A percentile compares a stretch with the other conserved stretches of the same genome.
Evolutionary conservation across 1,284 basidiomycete species (phyloP).

Genomic region (Leccinum huronense): DNA sequence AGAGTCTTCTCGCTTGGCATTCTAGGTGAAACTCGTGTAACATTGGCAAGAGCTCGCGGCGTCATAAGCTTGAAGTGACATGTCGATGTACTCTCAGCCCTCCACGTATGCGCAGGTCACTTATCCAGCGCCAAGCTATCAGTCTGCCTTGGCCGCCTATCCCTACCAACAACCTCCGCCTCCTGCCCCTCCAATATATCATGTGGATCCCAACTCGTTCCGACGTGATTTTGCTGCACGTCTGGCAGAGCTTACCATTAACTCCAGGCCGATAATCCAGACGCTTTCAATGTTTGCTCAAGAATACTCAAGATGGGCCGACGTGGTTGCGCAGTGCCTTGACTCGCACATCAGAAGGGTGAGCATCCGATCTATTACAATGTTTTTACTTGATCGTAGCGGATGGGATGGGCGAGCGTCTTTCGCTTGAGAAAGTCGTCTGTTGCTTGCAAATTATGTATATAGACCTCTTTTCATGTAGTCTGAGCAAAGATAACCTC

Average conservation of each 20-base stretch:
- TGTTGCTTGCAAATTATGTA: slow-evolving; percentile 38
- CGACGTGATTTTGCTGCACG: slow-evolving; percentile 78
- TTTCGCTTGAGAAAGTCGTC: slow-evolving; percentile 25
- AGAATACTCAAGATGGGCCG: slow-evolving; percentile 77
- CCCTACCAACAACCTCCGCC: slow-evolving; percentile 47
- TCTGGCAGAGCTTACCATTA: slow-evolving; percentile 86
- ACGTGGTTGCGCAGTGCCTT: slow-evolving; percentile 84
- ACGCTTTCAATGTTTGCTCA: slow-evolving; percentile 92
- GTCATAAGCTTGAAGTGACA: slow-evolving; percentile 39
- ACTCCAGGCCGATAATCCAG: slow-evolving; percentile 96
- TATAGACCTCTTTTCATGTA: slow-evolving; percentile 37
- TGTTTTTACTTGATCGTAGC: slow-evolving; percentile 26
- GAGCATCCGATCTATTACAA: slow-evolving; percentile 47
- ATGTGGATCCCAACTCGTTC: slow-evolving; percentile 73
- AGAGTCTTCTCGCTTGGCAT: slow-evolving; percentile 35
- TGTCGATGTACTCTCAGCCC: slow-evolving; percentile 52
- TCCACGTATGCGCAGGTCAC: slow-evolving; percentile 41
- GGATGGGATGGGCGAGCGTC: slow-evolving; percentile 31
- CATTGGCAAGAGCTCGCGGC: slow-evolving; percentile 32
- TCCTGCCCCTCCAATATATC: slow-evolving; percentile 49
- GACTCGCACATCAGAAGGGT: slow-evolving; percentile 87
- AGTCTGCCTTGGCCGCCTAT: slow-evolving; percentile 45
- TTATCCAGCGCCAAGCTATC: slow-evolving; percentile 40
- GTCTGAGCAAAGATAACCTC: slow-evolving; percentile 43
- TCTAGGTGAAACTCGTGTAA: slow-evolving; percentile 34